A percentile compares a stretch with the other conserved stretches of the same genome.
phyloP scores from a whole-genome alignment of 2,329 filamentous ascomycete genomes.

The Aureobasidium lini region DNA sequence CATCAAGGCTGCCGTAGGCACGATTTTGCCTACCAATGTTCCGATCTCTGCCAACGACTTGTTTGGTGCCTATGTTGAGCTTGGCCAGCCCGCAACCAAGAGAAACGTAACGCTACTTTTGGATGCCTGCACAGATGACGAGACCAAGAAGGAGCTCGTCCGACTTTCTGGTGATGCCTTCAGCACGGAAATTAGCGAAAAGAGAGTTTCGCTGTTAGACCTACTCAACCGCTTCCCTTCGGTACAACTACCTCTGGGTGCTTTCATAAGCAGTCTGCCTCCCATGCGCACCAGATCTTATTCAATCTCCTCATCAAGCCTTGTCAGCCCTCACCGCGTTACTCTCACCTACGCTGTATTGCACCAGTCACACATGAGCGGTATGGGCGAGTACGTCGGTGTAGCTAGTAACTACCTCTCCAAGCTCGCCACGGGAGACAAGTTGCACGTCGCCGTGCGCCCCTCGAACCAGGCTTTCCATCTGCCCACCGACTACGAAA shows the following conservation, averaged over 20 bases:
- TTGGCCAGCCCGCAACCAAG: slow-evolving; percentile 64
- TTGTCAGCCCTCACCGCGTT: slow-evolving; percentile 22
- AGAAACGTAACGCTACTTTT: slow-evolving; percentile 47
- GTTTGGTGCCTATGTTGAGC: slow-evolving; percentile 63
- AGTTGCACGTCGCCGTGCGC: slow-evolving; percentile 36
- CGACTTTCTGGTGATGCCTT: slow-evolving; percentile 38
- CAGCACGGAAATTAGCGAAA: slow-evolving; percentile 30
- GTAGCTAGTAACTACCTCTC: slow-evolving; percentile 39
- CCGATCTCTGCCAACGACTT: slow-evolving; percentile 57
- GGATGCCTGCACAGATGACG: slow-evolving; percentile 43
- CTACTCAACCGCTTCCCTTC: slow-evolving; percentile 58
- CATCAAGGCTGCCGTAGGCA: slow-evolving; percentile 47
- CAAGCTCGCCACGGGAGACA: slow-evolving; percentile 33
- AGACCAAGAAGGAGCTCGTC: slow-evolving; percentile 42
- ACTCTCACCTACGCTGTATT: slow-evolving; percentile 59
- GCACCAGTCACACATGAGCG: slow-evolving; percentile 20
- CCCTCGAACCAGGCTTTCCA: slow-evolving; percentile 37
- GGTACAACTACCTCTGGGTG: slow-evolving; percentile 54
- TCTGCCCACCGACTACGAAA: slow-evolving; percentile 34
- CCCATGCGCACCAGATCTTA: slow-evolving; percentile 54
- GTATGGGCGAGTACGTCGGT: slow-evolving; percentile 32
- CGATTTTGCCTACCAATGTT: slow-evolving; percentile 56
- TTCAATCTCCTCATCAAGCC: slow-evolving; percentile 28
- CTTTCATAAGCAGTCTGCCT: slow-evolving; percentile 65
- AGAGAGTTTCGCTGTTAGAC: slow-evolving; percentile 54